Evolutionary conservation across 495 filamentous ascomycete species (phyloP).

Genomic region (Bathelium albidoporum): DNA sequence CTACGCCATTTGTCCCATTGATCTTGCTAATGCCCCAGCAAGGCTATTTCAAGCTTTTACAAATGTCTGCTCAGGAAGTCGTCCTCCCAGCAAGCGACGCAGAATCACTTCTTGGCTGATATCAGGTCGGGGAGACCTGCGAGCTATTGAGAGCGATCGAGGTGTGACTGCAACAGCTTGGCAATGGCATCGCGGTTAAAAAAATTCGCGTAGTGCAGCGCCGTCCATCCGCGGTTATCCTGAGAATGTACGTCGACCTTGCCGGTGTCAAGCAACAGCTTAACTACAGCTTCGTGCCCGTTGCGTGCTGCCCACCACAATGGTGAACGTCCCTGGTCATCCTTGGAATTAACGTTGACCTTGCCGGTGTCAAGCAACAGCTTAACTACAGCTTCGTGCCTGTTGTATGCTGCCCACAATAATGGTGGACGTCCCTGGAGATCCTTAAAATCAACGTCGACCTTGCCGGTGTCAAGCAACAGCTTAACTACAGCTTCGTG

Average conservation of each 20-base stretch:
- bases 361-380: not conserved
- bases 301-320: not conserved
- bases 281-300: not conserved
- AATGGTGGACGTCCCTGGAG: not conserved
- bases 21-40: too few relatives aligned
- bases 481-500: not conserved
- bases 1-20: too few relatives aligned
- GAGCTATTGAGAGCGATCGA: too few relatives aligned
- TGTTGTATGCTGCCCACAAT: not conserved
- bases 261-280: not conserved
- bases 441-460: not conserved
- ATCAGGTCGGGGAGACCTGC: too few relatives aligned
- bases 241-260: not conserved
- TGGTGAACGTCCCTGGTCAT: not conserved
- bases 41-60: too few relatives aligned
- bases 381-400: not conserved
- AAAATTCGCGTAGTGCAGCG: not conserved
- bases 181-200: too few relatives aligned
- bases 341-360: not conserved
- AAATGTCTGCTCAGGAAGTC: too few relatives aligned
- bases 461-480: not conserved
- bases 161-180: not conserved
- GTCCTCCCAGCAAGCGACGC: too few relatives aligned
- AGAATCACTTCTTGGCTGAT: too few relatives aligned
- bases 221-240: not conserved